A percentile compares a stretch with the other conserved stretches of the same genome.
Conservation (phyloP, 176 grass and related monocot species). For the Aegilops umbellulata region DNA sequence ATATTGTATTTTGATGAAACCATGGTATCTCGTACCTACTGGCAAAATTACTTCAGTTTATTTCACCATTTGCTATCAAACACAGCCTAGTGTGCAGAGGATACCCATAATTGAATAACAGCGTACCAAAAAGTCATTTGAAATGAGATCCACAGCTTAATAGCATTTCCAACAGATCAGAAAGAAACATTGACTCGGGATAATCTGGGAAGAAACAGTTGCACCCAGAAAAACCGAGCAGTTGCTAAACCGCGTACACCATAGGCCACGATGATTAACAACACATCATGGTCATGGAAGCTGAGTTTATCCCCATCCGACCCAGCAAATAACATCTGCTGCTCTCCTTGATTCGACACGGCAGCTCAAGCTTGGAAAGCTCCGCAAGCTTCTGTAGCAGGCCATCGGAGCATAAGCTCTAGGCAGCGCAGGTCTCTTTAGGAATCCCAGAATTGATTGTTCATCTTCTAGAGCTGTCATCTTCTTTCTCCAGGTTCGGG, state of each 20-base stretch:
- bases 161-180: neutral
- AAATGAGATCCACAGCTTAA: neutral
- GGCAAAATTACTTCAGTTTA: too few relatives aligned
- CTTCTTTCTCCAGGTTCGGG: constrained; percentile 34
- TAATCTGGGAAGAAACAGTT: neutral
- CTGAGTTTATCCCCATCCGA: neutral
- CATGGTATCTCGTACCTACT: too few relatives aligned
- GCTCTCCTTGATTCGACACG: constrained; percentile 5
- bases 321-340: neutral
- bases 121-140: neutral
- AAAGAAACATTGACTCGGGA: neutral
- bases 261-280: neutral
- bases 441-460: constrained; percentile 2
- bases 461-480: constrained; percentile 33
- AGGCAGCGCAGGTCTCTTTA: neutral
- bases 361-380: neutral
- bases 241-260: neutral
- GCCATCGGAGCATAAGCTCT: neutral
- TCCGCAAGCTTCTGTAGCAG: neutral
- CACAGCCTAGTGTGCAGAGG: neutral
- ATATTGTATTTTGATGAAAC: too few relatives aligned
- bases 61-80: too few relatives aligned
- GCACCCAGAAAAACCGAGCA: neutral
- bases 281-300: neutral
- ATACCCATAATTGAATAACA: neutral